phyloP scores from a whole-genome alignment of 2,329 filamentous ascomycete species.

The Apiospora arundinis region DNA sequence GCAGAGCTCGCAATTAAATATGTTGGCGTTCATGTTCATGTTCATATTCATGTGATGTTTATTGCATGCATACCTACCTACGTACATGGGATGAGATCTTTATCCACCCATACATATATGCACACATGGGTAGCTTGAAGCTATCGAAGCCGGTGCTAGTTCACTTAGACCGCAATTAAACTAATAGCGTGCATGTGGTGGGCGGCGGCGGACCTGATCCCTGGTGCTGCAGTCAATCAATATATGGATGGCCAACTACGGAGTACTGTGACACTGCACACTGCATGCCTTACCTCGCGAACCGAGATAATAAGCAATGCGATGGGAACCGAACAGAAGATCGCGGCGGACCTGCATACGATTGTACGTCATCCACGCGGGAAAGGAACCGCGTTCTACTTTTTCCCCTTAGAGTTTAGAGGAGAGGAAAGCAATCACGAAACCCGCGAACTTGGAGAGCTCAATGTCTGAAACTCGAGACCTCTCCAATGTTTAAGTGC shows the following conservation, averaged over 20 bases:
- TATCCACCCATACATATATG: neutral
- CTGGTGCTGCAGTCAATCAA: constrained; percentile 7
- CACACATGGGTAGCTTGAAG: neutral
- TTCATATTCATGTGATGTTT: neutral
- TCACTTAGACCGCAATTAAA: neutral
- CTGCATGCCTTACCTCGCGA: neutral
- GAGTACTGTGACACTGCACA: constrained; percentile 3
- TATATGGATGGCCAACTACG: neutral
- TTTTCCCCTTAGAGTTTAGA: no score
- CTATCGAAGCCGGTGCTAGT: neutral
- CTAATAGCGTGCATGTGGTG: neutral
- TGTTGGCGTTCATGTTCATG: neutral
- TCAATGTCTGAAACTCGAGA: neutral
- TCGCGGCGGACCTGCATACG: neutral
- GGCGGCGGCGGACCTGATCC: neutral
- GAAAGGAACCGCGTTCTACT: neutral
- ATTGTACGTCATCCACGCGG: neutral
- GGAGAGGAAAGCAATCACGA: neutral
- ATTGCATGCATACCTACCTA: neutral
- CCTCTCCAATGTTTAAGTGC: neutral
- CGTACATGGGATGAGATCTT: neutral
- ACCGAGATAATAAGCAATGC: constrained; percentile 10
- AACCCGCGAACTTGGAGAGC: neutral
- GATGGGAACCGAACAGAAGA: neutral
- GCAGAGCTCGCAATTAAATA: neutral